Base-by-base conservation (phyloP, 345 rosid genomes). In the Eutrema heterophyllum region DNA sequence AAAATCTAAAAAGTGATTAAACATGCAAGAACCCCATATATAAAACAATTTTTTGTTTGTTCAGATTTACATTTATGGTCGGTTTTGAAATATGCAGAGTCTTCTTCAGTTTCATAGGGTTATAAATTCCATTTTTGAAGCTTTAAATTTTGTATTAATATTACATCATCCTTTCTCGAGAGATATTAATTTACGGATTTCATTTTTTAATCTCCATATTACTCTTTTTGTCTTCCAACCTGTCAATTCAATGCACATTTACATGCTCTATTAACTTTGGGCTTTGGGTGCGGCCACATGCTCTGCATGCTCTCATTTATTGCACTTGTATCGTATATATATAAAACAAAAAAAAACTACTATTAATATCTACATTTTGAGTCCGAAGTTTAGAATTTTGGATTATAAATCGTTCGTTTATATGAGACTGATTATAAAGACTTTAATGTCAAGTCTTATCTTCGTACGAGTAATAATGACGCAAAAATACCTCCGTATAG, bases 271-370 rank as follows among this genome's bases (percentile, higher is more conserved):
- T 3, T 53, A 53, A 63, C 74, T 69, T 54, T 44, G 70, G 70
- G 36, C 36, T 61, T 68, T 68, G 52, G 57, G 59, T 2, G 65
- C 43, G 54, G 65, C 70, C 79, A 76, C 79, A 76, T 76, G 75
- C 65, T 70, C 13, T 45, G 70, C 70, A 52, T 76, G 74, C 74
- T 76, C 70, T 35, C 74, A 76, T 76, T 76, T 53, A 76, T 13
- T 69, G 48, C 75, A 54, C 58, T 69, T 68, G 60, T 53, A 53
- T 43, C 57, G 32, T 40, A 24, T 68, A 40, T 43, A 43, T 51
- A 18, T 9, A 33, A 51, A 14, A 13, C 45, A n/a, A n/a, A n/a
- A n/a, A n/a, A n/a, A n/a, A 39, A 18, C 21, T 67, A 49, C 48
- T 55, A 43, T 36, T 30, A 44, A 5, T 36, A 65, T 26, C 9